Percentiles rank a stretch among this genome's conserved stretches.
These are phyloP conservation scores for Penicillium hordei DNA, from an alignment of 2,329 filamentous ascomycete genomes.

Conservation along the genomic window DNA sequence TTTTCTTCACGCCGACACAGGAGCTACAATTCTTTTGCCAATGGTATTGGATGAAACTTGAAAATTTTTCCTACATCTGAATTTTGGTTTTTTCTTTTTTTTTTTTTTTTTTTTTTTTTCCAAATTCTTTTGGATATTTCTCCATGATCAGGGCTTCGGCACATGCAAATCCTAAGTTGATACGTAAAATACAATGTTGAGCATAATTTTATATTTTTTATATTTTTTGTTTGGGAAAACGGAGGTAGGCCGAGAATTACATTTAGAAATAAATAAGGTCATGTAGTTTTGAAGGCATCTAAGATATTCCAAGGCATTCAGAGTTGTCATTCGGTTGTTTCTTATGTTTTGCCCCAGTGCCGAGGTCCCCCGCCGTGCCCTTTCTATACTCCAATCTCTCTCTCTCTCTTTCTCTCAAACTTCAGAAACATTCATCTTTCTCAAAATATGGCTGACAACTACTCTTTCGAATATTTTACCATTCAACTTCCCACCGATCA, in stretches of 20 bases:
- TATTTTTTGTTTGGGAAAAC: no score
- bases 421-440: neutral
- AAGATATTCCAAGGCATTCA: neutral
- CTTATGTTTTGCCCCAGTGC: neutral
- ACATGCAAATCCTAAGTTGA: constrained; percentile 13
- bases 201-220: neutral
- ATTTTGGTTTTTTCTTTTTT: neutral
- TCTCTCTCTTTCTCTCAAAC: neutral
- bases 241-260: no score
- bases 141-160: neutral
- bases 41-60: neutral
- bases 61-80: no score
- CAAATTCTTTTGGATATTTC: neutral
- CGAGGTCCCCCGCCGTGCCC: neutral
- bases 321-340: neutral
- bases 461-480: constrained; percentile 61
- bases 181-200: neutral
- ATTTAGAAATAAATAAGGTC: neutral
- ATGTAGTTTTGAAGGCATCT: neutral
- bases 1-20: neutral
- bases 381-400: neutral
- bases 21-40: neutral
- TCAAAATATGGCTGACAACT: constrained; percentile 25
- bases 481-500: constrained; percentile 62
- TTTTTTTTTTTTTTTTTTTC: neutral